These are phyloP conservation scores for Marasmius sp. DNA, from an alignment of 1,284 basidiomycete species.

Conservation along the genomic window DNA sequence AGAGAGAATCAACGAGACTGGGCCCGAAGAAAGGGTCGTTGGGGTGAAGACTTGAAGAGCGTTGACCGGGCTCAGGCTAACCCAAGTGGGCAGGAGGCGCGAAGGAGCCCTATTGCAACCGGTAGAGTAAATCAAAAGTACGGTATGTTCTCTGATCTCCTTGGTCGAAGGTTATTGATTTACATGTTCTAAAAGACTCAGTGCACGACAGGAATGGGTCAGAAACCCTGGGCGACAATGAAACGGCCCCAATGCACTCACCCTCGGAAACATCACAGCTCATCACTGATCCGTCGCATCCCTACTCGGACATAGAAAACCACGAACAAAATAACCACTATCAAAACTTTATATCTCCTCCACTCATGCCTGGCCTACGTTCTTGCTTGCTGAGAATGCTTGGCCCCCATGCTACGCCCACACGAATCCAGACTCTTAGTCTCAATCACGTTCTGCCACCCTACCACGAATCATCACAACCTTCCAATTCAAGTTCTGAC, in stretches of 20 bases:
- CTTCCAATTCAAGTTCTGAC: conserved; percentile 13
- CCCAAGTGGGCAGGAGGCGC: background rate
- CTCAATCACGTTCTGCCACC: conserved; percentile 56
- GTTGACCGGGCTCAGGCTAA: too few species aligned
- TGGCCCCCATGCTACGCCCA: conserved; percentile 56
- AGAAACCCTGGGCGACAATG: background rate
- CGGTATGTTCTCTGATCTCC: background rate
- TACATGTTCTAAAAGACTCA: background rate
- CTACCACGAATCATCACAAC: background rate
- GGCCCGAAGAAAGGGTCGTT: background rate
- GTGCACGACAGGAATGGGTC: too few species aligned
- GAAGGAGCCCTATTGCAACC: background rate
- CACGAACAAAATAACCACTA: background rate
- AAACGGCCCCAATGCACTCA: background rate
- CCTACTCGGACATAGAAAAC: background rate
- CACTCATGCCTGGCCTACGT: conserved; percentile 63
- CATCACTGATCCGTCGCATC: background rate
- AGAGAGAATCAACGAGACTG: background rate
- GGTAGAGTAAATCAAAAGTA: background rate
- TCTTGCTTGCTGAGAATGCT: conserved; percentile 55
- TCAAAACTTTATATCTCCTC: conserved; percentile 57
- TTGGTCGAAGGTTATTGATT: background rate
- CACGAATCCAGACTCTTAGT: conserved; percentile 74
- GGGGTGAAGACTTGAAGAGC: background rate
- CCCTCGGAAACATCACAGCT: background rate